Evolutionary conservation across 768 basidiomycete genomes (phyloP), one percentile per base, ranked within the genome.

Genomic region (Mycena kentingensis): DNA sequence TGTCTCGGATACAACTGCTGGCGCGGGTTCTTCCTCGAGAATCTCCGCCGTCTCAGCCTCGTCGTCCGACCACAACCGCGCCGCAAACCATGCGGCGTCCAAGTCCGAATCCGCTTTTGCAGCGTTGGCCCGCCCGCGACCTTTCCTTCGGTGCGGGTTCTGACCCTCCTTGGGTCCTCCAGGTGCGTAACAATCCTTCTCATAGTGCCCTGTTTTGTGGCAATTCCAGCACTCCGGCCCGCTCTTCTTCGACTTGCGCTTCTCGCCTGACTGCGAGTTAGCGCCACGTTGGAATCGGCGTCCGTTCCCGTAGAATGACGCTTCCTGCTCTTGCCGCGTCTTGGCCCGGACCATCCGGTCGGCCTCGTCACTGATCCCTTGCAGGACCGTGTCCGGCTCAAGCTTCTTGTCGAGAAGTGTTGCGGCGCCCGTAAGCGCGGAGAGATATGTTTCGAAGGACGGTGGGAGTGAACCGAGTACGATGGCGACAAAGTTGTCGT

Each of bases 161-260:
- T 73, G 68, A 3, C 72, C 74, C 43, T 72, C 68, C 46, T 66
- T 67, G 32, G 68, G 70, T 31, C 72, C 71, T 3, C 74, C 73
- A 39, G 67, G 66, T 5, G 60, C 61, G 70, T 68, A 75, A 44
- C 73, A 75, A 27, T 73, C 65, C 7, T 36, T 52, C 48, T 53
- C 54, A 1, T 59, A n/a, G 39, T 74, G 70, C 2, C 73, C 67
- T 16, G 50, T 55, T 36, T 63, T 60, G 12, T 56, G 32, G 53
- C 70, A 73, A 42, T 71, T 72, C 41, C 56, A 55, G 49, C 72
- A 71, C 42, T 51, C 37, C 7, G 11, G 8, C 31, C 8, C 16
- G 31, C 31, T 32, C 36, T 19, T 37, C 19, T 18, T 37, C 19
- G 36, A 18, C 10, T 18, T 10, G 7, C 18, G 36, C 7, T 37